A percentile compares a stretch with the other conserved stretches of the same genome.
phyloP scores from a whole-genome alignment of 164 flowering plant species.

The Vitis amurensis region DNA sequence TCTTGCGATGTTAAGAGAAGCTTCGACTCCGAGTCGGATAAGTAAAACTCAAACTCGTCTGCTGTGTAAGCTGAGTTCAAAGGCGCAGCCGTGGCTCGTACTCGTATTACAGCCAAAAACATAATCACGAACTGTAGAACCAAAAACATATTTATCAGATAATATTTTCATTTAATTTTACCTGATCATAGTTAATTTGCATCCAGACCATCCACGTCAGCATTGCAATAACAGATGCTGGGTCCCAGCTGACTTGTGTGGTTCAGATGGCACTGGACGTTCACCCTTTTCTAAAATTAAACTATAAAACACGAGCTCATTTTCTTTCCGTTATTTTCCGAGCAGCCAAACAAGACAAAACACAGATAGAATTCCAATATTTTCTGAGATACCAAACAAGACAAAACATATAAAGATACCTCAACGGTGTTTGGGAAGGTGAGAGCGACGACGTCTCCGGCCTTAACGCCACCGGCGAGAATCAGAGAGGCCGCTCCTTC shows the following conservation, averaged over 20 bases:
- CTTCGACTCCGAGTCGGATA: conserved; percentile 88
- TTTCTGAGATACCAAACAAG: background rate
- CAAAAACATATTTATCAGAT: background rate
- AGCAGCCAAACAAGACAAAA: too few species aligned
- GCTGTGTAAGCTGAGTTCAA: conserved; percentile 85
- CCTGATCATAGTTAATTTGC: too few species aligned
- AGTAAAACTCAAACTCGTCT: conserved; percentile 91
- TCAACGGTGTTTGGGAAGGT: conserved; percentile 87
- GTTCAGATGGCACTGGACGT: too few species aligned
- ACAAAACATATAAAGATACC: conserved; percentile 32
- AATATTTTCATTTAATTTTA: background rate
- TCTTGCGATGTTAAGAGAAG: conserved; percentile 56
- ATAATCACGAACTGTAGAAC: conserved; percentile 64
- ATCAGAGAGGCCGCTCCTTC: conserved; percentile 67
- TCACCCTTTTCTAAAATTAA: too few species aligned
- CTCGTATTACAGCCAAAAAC: conserved; percentile 87
- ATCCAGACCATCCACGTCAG: too few species aligned
- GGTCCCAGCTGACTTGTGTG: too few species aligned
- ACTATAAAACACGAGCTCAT: too few species aligned
- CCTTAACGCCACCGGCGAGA: conserved; percentile 46
- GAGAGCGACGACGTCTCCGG: conserved; percentile 88
- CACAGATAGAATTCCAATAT: background rate
- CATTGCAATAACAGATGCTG: too few species aligned
- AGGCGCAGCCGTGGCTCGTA: conserved; percentile 84
- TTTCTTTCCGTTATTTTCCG: too few species aligned